Conservation (phyloP, 768 basidiomycete genomes). For the Pleurotus sapidus region DNA sequence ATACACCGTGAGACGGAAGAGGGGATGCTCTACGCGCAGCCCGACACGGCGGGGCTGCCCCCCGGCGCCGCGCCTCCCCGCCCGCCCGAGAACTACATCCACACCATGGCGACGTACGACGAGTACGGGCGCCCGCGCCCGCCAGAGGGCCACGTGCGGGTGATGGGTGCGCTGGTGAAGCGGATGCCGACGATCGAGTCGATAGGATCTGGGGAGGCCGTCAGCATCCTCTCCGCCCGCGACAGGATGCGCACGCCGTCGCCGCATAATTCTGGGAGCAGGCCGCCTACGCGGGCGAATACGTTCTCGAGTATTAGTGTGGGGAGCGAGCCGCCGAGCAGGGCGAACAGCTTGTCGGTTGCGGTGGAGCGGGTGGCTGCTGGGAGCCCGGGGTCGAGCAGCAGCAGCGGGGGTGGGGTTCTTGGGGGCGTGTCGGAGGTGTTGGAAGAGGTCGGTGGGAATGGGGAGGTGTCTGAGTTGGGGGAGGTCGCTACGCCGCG, state of each 20-base stretch:
- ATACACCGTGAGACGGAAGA: conserved; percentile 53
- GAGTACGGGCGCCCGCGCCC: conserved; percentile 22
- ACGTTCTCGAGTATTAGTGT: conserved; percentile 25
- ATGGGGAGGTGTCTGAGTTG: conserved; percentile 25
- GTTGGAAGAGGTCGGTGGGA: neutral
- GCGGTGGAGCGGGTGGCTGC: conserved; percentile 25
- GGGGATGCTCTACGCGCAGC: conserved; percentile 34
- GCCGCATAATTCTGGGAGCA: conserved; percentile 22
- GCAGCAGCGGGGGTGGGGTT: neutral
- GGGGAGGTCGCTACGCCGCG: conserved; percentile 28
- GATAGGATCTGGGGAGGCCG: conserved; percentile 63
- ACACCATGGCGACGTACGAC: conserved; percentile 10
- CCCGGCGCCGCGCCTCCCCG: conserved; percentile 1
- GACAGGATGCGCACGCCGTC: conserved; percentile 17
- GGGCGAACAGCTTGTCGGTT: conserved; percentile 29
- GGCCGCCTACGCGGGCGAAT: conserved; percentile 38
- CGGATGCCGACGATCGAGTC: conserved; percentile 85
- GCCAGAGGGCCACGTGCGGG: conserved; percentile 49
- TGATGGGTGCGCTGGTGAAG: conserved; percentile 61
- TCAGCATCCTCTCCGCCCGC: conserved; percentile 25
- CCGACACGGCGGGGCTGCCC: conserved; percentile 16
- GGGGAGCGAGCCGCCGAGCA: conserved; percentile 34
- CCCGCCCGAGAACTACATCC: conserved; percentile 15
- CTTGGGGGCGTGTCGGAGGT: neutral
- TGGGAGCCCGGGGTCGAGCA: neutral